These are phyloP conservation scores for Penicillium psychrosexuale DNA, from an alignment of 2,329 filamentous ascomycete species.

Conservation along the genomic window DNA sequence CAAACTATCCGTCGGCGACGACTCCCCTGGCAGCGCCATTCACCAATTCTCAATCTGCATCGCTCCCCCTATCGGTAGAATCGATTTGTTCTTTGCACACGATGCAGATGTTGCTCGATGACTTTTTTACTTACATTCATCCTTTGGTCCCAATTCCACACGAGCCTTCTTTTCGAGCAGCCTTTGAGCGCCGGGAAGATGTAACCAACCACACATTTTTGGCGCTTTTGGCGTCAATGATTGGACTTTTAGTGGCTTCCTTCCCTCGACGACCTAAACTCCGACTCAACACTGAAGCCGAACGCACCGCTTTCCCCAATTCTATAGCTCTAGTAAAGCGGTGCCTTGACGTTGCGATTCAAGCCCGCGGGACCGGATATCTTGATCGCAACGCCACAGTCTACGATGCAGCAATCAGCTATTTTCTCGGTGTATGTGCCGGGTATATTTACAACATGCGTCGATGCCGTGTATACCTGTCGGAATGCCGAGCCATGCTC, in stretches of 20 bases:
- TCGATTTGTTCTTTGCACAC: conserved; percentile 45
- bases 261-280: conserved; percentile 46
- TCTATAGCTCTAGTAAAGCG: conserved; percentile 43
- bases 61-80: conserved; percentile 49
- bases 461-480: conserved; percentile 42
- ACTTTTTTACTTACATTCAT: conserved; percentile 50
- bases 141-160: conserved; percentile 47
- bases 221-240: conserved; percentile 46
- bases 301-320: conserved; percentile 41
- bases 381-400: conserved; percentile 43
- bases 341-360: conserved; percentile 44
- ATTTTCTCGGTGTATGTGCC: conserved; percentile 42
- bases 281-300: conserved; percentile 39
- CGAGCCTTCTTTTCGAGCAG: conserved; percentile 46
- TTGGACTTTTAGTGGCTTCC: conserved; percentile 44
- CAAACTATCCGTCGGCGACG: conserved; percentile 42
- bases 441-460: conserved; percentile 42
- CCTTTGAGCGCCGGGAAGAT: conserved; percentile 45
- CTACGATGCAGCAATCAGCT: conserved; percentile 47
- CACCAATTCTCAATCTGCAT: conserved; percentile 31
- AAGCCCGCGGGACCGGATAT: conserved; percentile 45
- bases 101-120: conserved; percentile 43
- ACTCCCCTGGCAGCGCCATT: conserved; percentile 28
- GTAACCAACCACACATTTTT: conserved; percentile 42
- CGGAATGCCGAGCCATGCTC: conserved; percentile 44